A percentile compares a stretch with the other conserved stretches of the same genome.
Conservation (phyloP, 805 yeast species). For the Candida fluviatilis region DNA sequence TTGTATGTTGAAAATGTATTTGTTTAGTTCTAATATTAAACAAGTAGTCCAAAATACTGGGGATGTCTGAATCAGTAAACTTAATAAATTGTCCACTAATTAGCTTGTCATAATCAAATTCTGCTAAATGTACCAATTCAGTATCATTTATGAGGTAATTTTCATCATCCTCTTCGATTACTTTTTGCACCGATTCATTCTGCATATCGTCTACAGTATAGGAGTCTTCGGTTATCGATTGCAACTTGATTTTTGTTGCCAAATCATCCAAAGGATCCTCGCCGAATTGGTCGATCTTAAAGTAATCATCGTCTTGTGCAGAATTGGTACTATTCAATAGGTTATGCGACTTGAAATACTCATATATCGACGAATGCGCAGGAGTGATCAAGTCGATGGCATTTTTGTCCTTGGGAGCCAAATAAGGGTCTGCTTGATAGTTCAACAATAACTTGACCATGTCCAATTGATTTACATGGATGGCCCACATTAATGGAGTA, state of each 20-base stretch:
- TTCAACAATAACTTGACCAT: constrained; percentile 55
- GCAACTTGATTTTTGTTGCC: constrained; percentile 29
- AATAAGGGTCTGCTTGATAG: constrained; percentile 59
- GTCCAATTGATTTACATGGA: constrained; percentile 53
- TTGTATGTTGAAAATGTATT: constrained; percentile 36
- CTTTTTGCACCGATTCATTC: constrained; percentile 12
- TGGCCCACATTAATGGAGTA: constrained; percentile 86
- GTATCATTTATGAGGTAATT: constrained; percentile 27
- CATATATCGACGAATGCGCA: constrained; percentile 48
- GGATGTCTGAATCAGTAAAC: constrained; percentile 56
- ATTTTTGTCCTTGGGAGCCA: constrained; percentile 31
- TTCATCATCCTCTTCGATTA: constrained; percentile 21
- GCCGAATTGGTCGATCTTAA: constrained; percentile 18
- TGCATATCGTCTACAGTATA: constrained; percentile 7
- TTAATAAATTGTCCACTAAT: constrained; percentile 57
- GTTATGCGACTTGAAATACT: constrained; percentile 53
- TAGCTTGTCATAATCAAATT: constrained; percentile 55
- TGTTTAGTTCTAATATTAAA: constrained; percentile 42
- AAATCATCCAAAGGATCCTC: constrained; percentile 33
- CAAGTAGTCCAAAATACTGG: constrained; percentile 44
- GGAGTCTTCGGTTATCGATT: constrained; percentile 20
- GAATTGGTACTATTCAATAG: constrained; percentile 17
- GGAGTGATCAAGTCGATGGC: constrained; percentile 59
- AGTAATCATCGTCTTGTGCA: constrained; percentile 14
- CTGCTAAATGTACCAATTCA: constrained; percentile 22